Base-by-base conservation (phyloP, 805 yeast species). In the Isabelozyma gotoi region DNA sequence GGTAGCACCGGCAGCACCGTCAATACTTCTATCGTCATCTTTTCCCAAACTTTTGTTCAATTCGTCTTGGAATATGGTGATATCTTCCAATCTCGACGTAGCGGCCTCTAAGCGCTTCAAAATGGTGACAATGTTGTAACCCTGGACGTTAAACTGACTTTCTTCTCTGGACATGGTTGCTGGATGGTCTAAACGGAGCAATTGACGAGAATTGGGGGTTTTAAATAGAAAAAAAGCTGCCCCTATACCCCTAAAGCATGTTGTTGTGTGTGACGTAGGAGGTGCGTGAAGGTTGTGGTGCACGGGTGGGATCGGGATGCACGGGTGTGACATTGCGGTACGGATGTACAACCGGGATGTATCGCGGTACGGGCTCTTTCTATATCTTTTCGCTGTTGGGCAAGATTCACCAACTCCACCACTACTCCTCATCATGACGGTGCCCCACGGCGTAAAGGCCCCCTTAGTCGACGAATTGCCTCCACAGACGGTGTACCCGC, bases 31-130 rank as follows among this genome's bases (percentile, higher is more conserved):
- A 27, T 19, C 33, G 14, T 20, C 45, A 24, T 31, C 37, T 21
- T 41, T 39, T 51, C 20, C 34, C 42, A 35, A 43, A 34, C 47
- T 36, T 44, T 67, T 69, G 41, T 71, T 57, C 38, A 78, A 73
- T 32, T 79, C 81, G 53, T 84, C 88, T 59, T 88, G 96, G 62
- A 77, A 83, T 41, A 85, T 76, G 21, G 95, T 88, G 37, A 90
- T 82, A 62, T 90, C 97, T 59, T 90, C 97, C 53, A 90, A 79
- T 39, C 97, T 81, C 5, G 96, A 84, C 7, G 97, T 88, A 29
- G 97, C 97, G 12, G 96, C 92, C 64, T 90, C 97, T 55, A 90
- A 78, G 52, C 96, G 77, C 57, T 60, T 71, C 45, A 71, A 68
- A 43, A 90, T 76, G 37, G 96, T 90, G 35, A 87, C 87, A 49